These are phyloP conservation scores for Spiraea crenata DNA, from an alignment of 331 rosid species.

Conservation along the genomic window DNA sequence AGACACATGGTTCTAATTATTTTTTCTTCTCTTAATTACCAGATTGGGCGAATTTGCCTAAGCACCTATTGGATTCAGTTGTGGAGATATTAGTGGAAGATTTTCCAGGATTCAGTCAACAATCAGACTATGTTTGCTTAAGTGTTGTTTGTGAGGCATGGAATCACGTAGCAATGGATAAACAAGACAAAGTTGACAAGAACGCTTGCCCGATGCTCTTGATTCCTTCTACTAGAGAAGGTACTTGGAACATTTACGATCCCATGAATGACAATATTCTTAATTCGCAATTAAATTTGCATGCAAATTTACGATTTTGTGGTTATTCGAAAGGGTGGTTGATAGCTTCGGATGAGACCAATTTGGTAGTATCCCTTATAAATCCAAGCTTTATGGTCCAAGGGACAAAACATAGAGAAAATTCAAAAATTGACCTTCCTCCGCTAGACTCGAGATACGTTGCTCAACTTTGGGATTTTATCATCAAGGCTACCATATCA, in stretches of 20 bases:
- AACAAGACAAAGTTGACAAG: neutral
- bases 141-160: neutral
- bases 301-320: neutral
- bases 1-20: too few species aligned
- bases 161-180: neutral
- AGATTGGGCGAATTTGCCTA: neutral
- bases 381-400: neutral
- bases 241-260: neutral
- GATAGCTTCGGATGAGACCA: neutral
- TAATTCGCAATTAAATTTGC: neutral
- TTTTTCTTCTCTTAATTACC: too few species aligned
- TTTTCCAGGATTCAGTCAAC: too few species aligned
- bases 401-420: neutral
- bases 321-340: neutral
- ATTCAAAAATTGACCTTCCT: neutral
- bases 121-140: neutral
- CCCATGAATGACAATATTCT: neutral
- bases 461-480: neutral
- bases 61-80: neutral
- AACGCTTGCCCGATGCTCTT: neutral
- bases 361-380: neutral
- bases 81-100: neutral
- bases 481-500: neutral
- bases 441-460: neutral
- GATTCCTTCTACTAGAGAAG: neutral